phyloP scores from a whole-genome alignment of 345 rosid genomes.

The Salix suchowensis region DNA sequence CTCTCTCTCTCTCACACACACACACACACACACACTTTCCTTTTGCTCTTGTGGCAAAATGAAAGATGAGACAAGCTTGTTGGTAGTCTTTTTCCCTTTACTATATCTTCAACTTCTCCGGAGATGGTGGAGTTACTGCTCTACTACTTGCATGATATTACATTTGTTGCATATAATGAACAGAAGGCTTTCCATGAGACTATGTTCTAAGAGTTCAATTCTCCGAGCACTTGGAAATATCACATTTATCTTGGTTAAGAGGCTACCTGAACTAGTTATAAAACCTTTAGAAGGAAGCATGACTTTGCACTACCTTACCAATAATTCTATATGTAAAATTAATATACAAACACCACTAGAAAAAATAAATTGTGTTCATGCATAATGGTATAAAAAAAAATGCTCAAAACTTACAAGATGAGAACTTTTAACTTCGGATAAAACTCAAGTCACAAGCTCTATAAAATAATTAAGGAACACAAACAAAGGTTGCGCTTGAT shows the following conservation, averaged over 20 bases:
- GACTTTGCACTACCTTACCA: background rate
- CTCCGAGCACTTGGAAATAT: background rate
- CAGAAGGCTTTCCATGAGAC: background rate
- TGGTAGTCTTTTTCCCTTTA: constrained; percentile 1
- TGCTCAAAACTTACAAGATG: background rate
- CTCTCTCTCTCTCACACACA: no score
- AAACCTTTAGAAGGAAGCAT: background rate
- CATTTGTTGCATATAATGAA: background rate
- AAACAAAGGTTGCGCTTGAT: no score
- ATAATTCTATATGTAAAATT: background rate
- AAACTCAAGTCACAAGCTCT: background rate
- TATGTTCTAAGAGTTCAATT: background rate
- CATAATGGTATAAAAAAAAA: no score
- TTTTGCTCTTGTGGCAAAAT: background rate
- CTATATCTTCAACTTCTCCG: background rate
- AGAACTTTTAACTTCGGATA: background rate
- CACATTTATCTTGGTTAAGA: background rate
- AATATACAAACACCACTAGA: background rate
- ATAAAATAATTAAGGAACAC: background rate
- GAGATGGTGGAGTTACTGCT: background rate
- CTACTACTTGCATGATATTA: background rate
- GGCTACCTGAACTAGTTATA: background rate
- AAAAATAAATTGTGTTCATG: background rate
- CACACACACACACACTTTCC: background rate
- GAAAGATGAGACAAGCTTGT: background rate